These are phyloP conservation scores for Cicer yamashitae DNA, from an alignment of 306 rosid species.

Conservation along the genomic window DNA sequence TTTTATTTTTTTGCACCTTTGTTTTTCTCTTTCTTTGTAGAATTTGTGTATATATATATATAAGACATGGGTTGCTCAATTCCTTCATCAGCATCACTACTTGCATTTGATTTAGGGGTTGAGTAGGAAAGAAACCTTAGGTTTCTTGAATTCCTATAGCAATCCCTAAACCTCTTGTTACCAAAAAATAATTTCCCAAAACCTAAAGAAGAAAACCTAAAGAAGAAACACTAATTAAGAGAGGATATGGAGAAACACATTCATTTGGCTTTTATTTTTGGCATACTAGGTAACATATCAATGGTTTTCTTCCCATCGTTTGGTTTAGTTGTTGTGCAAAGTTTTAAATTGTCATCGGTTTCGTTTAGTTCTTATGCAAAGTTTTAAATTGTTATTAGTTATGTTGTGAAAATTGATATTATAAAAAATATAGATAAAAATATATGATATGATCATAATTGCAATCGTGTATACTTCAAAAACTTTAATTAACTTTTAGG, in stretches of 20 bases:
- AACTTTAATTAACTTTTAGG: too few relatives aligned
- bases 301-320: too few relatives aligned
- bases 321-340: too few relatives aligned
- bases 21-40: not conserved
- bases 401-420: too few relatives aligned
- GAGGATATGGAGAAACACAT: not conserved
- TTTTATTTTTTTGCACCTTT: not conserved
- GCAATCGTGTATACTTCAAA: too few relatives aligned
- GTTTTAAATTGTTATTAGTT: too few relatives aligned
- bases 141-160: conserved; percentile 3
- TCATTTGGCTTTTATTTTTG: not conserved
- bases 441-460: too few relatives aligned
- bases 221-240: not conserved
- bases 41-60: conserved; percentile 5
- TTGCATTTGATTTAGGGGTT: conserved; percentile 2
- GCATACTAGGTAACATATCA: not conserved
- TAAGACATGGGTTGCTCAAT: not conserved
- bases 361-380: too few relatives aligned
- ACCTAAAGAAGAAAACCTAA: not conserved
- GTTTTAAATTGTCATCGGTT: too few relatives aligned
- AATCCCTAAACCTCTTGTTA: not conserved
- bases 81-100: not conserved
- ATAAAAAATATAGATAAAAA: too few relatives aligned
- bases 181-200: not conserved
- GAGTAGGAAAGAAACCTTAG: conserved; percentile 3